Evolutionary conservation across 257 asterid genomes (phyloP).

Genomic region (Misopates orontium): DNA sequence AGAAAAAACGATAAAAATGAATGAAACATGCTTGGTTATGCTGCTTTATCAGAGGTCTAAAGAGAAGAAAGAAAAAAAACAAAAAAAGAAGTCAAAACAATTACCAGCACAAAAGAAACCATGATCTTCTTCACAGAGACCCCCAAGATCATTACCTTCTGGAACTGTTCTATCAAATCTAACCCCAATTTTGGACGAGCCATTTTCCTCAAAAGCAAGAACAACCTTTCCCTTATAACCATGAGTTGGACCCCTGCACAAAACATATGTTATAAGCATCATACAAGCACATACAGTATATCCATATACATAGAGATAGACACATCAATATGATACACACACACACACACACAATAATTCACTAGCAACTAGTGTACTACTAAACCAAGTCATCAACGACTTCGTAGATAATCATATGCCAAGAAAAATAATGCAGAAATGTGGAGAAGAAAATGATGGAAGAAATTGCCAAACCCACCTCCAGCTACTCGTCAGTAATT

Average conservation of each 20-base stretch:
- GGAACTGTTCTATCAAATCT: conserved; percentile 81
- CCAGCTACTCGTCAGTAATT: conserved; percentile 11
- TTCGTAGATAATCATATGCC: not conserved
- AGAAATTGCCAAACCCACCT: not conserved
- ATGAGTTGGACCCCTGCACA: conserved; percentile 70
- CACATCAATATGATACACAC: not conserved
- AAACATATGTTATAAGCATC: not conserved
- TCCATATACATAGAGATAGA: conserved; percentile 6
- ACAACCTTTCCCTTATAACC: conserved; percentile 82
- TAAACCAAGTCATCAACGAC: not conserved
- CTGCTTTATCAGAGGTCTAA: not conserved
- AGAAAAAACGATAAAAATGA: conserved; percentile 17
- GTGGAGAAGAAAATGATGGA: not conserved
- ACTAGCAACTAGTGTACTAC: too few species aligned
- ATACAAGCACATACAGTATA: conserved; percentile 18
- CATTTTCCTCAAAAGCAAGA: conserved; percentile 85
- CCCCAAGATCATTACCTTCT: conserved; percentile 91
- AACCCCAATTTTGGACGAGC: conserved; percentile 84
- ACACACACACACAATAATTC: not conserved
- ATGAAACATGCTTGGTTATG: not conserved
- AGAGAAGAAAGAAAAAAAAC: conserved; percentile 15
- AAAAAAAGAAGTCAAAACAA: conserved; percentile 20
- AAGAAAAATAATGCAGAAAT: conserved; percentile 2
- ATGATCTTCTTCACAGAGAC: conserved; percentile 85
- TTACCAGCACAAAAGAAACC: conserved; percentile 91